These are phyloP conservation scores for Apiotrichum domesticum DNA, from an alignment of 1,284 basidiomycete species.

Conservation along the genomic window DNA sequence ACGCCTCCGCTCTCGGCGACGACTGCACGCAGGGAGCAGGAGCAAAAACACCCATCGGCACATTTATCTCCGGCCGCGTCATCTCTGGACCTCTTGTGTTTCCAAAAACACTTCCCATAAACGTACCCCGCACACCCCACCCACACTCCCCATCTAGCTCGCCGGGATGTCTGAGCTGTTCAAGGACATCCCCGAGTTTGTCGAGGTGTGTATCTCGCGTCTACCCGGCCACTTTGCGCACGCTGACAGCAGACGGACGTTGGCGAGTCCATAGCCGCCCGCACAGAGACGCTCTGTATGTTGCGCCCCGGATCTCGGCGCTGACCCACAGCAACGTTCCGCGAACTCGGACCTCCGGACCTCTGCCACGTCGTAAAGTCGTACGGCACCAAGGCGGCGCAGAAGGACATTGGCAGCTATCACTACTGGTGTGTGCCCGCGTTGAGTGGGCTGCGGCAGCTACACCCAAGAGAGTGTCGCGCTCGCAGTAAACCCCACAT, in stretches of 20 bases:
- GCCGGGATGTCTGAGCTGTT: conserved; percentile 49
- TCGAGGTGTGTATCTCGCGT: conserved; percentile 52
- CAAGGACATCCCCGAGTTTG: conserved; percentile 63
- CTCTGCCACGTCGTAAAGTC: conserved; percentile 93
- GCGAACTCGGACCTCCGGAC: conserved; percentile 95
- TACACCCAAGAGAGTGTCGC: too few species aligned
- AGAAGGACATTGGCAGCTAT: conserved; percentile 87
- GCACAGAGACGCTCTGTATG: conserved; percentile 87
- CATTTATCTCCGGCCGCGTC: too few species aligned
- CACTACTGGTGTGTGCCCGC: conserved; percentile 57
- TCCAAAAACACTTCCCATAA: too few species aligned
- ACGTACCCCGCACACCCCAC: too few species aligned
- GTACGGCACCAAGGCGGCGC: conserved; percentile 64
- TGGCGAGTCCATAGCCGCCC: conserved; percentile 78
- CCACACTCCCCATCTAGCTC: not conserved
- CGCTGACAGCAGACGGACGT: conserved; percentile 65
- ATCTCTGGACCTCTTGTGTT: too few species aligned
- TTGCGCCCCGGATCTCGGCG: conserved; percentile 20
- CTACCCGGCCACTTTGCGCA: not conserved
- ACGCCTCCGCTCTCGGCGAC: too few species aligned
- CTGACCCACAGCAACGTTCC: conserved; percentile 65
- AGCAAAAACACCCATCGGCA: too few species aligned
- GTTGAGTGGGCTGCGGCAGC: too few species aligned
- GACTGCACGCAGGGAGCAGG: too few species aligned
- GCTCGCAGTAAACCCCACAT: too few species aligned